These are phyloP conservation scores for Penicillium salamii DNA, from an alignment of 495 filamentous ascomycete species.

Conservation along the genomic window DNA sequence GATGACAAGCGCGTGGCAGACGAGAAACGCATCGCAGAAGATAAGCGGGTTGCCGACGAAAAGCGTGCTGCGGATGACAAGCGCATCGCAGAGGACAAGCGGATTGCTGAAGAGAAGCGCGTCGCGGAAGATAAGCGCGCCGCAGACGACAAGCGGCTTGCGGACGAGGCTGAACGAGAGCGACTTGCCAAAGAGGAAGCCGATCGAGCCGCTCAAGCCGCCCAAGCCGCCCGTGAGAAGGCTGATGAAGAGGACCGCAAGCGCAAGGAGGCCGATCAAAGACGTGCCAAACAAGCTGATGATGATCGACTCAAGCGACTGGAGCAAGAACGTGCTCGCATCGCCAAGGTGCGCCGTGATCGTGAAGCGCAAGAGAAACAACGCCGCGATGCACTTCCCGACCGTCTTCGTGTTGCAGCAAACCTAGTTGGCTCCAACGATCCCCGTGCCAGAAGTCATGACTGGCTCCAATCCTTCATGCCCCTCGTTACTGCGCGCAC, in stretches of 20 bases:
- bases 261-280: conserved; percentile 50
- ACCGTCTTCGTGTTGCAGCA: conserved; percentile 46
- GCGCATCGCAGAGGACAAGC: background rate
- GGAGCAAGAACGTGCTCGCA: conserved; percentile 56
- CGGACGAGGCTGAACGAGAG: conserved; percentile 46
- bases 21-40: background rate
- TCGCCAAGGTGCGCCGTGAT: conserved; percentile 46
- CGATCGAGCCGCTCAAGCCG: conserved; percentile 39
- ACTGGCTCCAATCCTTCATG: conserved; percentile 49
- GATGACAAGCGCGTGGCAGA: background rate
- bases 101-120: background rate
- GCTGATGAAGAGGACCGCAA: conserved; percentile 53
- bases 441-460: conserved; percentile 39
- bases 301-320: conserved; percentile 52
- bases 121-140: conserved; percentile 16
- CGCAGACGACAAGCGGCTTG: conserved; percentile 27
- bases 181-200: conserved; percentile 44
- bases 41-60: background rate
- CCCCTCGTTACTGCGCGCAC: conserved; percentile 51
- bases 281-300: conserved; percentile 51
- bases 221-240: conserved; percentile 44
- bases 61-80: background rate
- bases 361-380: conserved; percentile 55
- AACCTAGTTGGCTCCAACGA: conserved; percentile 49
- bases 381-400: conserved; percentile 56